Percentiles rank a stretch among this genome's conserved stretches.
These are phyloP conservation scores for Clonostachys sp. DNA, from an alignment of 2,329 filamentous ascomycete species.

Conservation along the genomic window DNA sequence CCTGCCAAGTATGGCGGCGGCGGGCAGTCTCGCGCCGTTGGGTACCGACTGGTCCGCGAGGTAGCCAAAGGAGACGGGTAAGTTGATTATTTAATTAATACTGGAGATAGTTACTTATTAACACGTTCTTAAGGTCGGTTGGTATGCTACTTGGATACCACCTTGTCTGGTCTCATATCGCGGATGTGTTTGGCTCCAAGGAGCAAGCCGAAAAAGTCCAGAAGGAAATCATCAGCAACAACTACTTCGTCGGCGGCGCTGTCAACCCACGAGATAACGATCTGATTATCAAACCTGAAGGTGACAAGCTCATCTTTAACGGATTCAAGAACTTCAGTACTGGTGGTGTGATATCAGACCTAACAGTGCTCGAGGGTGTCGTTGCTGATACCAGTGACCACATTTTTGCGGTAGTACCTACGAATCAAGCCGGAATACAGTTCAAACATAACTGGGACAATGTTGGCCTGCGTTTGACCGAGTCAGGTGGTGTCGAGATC, in stretches of 20 bases:
- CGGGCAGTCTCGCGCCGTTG: slow-evolving; percentile 39
- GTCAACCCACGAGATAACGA: slow-evolving; percentile 64
- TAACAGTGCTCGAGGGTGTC: slow-evolving; percentile 62
- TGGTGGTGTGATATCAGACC: slow-evolving; percentile 60
- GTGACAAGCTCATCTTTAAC: slow-evolving; percentile 52
- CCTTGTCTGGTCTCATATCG: slow-evolving; percentile 58
- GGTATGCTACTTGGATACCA: slow-evolving; percentile 65
- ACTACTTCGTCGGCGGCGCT: slow-evolving; percentile 61
- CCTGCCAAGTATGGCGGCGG: slow-evolving; percentile 35
- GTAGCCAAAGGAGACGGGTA: slow-evolving; percentile 61
- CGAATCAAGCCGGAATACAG: slow-evolving; percentile 50
- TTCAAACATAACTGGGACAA: slow-evolving; percentile 63
- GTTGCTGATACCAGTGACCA: slow-evolving; percentile 53
- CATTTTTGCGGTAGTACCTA: slow-evolving; percentile 58
- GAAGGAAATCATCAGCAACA: slow-evolving; percentile 55
- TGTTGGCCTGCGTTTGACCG: slow-evolving; percentile 56
- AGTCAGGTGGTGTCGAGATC: slow-evolving; percentile 60
- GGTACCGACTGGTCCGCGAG: slow-evolving; percentile 54
- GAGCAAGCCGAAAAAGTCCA: slow-evolving; percentile 55
- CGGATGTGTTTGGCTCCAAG: slow-evolving; percentile 53
- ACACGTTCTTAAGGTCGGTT: slow-evolving; percentile 34
- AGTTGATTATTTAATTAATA: not conserved
- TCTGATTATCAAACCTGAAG: slow-evolving; percentile 48
- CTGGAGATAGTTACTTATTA: not conserved
- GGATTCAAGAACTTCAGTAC: slow-evolving; percentile 65